phyloP scores from a whole-genome alignment of 352 stramenopile species.

The Pythium dissimile region DNA sequence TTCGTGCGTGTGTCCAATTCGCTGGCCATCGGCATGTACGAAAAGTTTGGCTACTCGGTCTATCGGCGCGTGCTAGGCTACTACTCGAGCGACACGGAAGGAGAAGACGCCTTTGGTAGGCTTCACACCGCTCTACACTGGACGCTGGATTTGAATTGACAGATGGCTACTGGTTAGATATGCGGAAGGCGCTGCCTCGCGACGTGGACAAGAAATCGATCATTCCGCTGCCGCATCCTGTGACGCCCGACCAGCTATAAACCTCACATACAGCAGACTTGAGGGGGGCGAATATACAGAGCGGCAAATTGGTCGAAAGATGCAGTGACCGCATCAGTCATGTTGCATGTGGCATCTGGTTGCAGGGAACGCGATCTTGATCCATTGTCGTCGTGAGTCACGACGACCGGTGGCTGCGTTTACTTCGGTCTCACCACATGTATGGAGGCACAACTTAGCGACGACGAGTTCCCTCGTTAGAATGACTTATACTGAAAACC shows the following conservation, averaged over 20 bases:
- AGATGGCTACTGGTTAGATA: conserved; percentile 59
- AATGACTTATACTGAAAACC: too few species aligned
- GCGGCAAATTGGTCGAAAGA: too few species aligned
- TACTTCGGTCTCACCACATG: too few species aligned
- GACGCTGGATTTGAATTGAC: background rate
- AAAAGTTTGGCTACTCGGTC: conserved; percentile 91
- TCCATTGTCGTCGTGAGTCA: too few species aligned
- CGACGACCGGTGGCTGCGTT: too few species aligned
- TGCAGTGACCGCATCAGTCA: too few species aligned
- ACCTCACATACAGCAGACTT: too few species aligned
- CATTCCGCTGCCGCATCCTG: conserved; percentile 82
- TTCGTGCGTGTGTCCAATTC: conserved; percentile 97
- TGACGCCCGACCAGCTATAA: conserved; percentile 78
- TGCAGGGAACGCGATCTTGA: background rate
- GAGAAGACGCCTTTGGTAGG: conserved; percentile 88
- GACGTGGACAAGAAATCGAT: conserved; percentile 90
- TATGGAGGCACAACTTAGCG: too few species aligned
- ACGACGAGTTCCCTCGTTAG: too few species aligned
- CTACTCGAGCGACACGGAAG: conserved; percentile 82
- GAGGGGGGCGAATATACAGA: too few species aligned
- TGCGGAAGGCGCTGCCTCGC: conserved; percentile 89
- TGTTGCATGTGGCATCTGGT: too few species aligned
- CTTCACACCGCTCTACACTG: background rate
- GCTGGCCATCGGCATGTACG: conserved; percentile 91
- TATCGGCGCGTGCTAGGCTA: conserved; percentile 92